Conservation (phyloP, 2,329 filamentous ascomycete genomes). For the Colletotrichum higginsianum region DNA sequence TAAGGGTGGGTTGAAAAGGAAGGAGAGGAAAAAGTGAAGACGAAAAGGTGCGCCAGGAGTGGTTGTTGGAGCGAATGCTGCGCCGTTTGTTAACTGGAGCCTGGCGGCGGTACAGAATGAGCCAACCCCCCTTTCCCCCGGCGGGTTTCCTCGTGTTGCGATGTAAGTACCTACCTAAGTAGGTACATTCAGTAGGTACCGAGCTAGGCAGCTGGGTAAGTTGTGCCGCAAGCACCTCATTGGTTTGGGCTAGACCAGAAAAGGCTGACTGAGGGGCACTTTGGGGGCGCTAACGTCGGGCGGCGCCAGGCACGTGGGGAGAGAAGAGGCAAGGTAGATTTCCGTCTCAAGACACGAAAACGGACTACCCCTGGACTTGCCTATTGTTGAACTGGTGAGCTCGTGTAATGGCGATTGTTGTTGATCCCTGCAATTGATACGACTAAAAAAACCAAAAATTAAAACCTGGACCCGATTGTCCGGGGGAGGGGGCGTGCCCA, state of each 20-base stretch:
- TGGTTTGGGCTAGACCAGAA: constrained; percentile 14
- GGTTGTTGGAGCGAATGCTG: constrained; percentile 18
- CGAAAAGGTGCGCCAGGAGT: constrained; percentile 14
- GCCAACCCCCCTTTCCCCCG: constrained; percentile 17
- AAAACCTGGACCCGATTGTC: neutral
- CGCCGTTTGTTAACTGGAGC: constrained; percentile 13
- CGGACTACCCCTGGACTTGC: constrained; percentile 1
- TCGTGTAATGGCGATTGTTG: neutral
- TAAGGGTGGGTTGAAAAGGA: neutral
- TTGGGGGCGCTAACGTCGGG: constrained; percentile 31
- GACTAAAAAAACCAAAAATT: no score
- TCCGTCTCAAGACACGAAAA: neutral
- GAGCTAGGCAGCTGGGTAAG: neutral
- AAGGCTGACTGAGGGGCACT: constrained; percentile 17
- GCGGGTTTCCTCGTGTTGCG: constrained; percentile 20
- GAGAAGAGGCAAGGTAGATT: neutral
- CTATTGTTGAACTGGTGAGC: neutral
- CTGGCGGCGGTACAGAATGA: constrained; percentile 16
- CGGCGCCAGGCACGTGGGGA: constrained; percentile 30
- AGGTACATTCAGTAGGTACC: neutral
- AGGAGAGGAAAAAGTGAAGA: constrained; percentile 18
- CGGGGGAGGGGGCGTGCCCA: neutral
- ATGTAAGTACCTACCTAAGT: neutral
- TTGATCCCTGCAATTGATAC: neutral
- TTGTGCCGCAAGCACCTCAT: constrained; percentile 18